phyloP scores from a whole-genome alignment of 176 grass and related monocot species.

The Zea luxurians region DNA sequence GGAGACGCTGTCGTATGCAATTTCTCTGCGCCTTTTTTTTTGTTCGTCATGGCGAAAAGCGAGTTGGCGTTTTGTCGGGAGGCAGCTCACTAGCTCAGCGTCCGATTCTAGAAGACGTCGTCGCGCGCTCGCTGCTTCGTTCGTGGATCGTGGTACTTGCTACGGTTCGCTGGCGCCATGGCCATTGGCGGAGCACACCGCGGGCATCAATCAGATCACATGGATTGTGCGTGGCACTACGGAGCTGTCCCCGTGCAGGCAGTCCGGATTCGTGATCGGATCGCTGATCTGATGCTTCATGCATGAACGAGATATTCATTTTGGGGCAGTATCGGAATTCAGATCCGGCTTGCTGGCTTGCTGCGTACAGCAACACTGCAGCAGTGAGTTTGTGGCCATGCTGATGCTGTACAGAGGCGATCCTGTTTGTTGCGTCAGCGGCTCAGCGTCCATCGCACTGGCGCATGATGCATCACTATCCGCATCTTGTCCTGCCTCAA shows the following conservation, averaged over 20 bases:
- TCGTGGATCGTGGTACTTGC: background rate
- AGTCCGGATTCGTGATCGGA: background rate
- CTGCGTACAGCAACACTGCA: background rate
- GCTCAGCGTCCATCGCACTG: background rate
- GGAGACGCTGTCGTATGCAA: slow-evolving; percentile 4
- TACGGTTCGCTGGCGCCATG: background rate
- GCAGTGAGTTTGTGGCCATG: background rate
- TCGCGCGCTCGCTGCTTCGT: background rate
- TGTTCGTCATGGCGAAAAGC: background rate
- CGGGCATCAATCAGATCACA: background rate
- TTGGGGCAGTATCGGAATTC: background rate
- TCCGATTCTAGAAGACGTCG: slow-evolving; percentile 16
- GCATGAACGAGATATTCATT: background rate
- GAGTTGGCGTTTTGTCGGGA: slow-evolving; percentile 11
- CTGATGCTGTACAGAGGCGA: background rate
- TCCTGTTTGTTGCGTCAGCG: background rate
- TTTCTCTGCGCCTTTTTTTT: background rate
- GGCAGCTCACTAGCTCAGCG: background rate
- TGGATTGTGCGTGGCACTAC: background rate
- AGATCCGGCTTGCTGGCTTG: slow-evolving; percentile 19
- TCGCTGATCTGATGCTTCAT: background rate
- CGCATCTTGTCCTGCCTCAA: slow-evolving; percentile 45
- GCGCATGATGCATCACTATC: slow-evolving; percentile 27
- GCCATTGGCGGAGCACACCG: background rate
- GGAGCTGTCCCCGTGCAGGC: slow-evolving; percentile 10